These are phyloP conservation scores for Pseudoscleropodium purum DNA, from an alignment of 225 moss, liverwort and hornwort genomes.

Conservation along the genomic window DNA sequence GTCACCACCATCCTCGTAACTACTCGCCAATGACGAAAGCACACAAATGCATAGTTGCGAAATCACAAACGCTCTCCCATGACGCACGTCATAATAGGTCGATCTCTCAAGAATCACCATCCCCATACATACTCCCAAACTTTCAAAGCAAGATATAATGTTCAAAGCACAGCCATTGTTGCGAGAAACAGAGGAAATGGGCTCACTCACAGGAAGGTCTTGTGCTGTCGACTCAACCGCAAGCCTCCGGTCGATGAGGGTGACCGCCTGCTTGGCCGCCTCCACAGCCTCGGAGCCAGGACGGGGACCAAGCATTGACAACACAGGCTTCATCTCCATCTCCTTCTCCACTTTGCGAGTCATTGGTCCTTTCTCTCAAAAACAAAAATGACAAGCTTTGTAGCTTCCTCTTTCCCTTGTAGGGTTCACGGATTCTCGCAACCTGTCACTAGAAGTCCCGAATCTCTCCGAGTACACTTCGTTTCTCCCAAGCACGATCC, in stretches of 20 bases:
- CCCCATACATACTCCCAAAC: background rate
- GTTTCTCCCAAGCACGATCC: background rate
- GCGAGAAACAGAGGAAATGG: background rate
- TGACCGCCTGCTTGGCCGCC: conserved; percentile 14
- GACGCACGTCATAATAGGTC: background rate
- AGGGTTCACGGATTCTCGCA: background rate
- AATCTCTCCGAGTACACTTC: background rate
- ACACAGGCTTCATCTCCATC: conserved; percentile 3
- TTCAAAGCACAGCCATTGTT: background rate
- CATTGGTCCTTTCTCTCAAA: background rate
- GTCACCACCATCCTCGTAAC: background rate
- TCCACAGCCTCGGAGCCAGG: conserved; percentile 39
- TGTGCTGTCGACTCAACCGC: background rate
- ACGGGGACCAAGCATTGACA: conserved; percentile 30
- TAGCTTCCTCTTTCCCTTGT: background rate
- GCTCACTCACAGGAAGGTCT: conserved; percentile 2
- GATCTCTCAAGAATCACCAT: background rate
- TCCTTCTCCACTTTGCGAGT: conserved; percentile 11
- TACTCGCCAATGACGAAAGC: background rate
- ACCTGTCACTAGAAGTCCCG: background rate
- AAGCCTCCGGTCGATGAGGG: conserved; percentile 18
- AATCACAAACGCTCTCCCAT: background rate
- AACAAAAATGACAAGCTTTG: background rate
- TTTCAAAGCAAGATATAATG: background rate
- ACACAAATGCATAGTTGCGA: background rate